Conservation (phyloP, 352 stramenopile species). For the Thraustotheca clavata region DNA sequence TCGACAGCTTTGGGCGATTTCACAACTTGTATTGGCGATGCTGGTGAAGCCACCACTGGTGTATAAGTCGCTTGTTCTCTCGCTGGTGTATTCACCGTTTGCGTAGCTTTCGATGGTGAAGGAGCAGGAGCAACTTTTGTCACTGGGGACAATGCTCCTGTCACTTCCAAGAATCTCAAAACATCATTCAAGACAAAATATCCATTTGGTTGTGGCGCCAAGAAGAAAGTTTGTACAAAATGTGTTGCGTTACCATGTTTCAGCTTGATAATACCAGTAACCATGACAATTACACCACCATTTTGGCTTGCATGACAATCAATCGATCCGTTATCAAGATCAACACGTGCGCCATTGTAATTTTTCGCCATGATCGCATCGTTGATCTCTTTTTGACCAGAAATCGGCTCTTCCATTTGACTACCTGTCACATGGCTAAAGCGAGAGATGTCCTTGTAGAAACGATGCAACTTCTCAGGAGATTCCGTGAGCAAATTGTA, state of each 20-base stretch:
- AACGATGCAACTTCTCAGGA: slow-evolving; percentile 75
- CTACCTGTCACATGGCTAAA: slow-evolving; percentile 76
- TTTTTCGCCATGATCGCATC: slow-evolving; percentile 72
- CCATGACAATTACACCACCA: slow-evolving; percentile 71
- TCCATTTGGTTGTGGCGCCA: slow-evolving; percentile 78
- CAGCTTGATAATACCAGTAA: slow-evolving; percentile 83
- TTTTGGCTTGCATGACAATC: slow-evolving; percentile 71
- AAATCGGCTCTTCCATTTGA: slow-evolving; percentile 71
- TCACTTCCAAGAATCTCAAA: slow-evolving; percentile 72
- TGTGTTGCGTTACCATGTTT: slow-evolving; percentile 42
- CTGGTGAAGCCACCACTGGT: slow-evolving; percentile 18
- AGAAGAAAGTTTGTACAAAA: slow-evolving; percentile 84
- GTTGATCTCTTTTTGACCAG: slow-evolving; percentile 71
- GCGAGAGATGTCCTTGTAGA: slow-evolving; percentile 80
- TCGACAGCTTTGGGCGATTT: slow-evolving; percentile 27
- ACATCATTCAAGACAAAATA: slow-evolving; percentile 87
- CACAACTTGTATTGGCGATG: slow-evolving; percentile 18
- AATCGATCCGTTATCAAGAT: slow-evolving; percentile 76
- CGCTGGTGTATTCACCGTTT: slow-evolving; percentile 22
- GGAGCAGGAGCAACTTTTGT: slow-evolving; percentile 22
- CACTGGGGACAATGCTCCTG: slow-evolving; percentile 19
- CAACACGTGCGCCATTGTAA: slow-evolving; percentile 66
- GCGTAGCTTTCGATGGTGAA: slow-evolving; percentile 22
- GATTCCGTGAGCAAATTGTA: slow-evolving; percentile 83
- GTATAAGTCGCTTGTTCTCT: slow-evolving; percentile 25